Conservation (phyloP, 192 early-diverging fungal genomes). For the Neocallimastix lanati region DNA sequence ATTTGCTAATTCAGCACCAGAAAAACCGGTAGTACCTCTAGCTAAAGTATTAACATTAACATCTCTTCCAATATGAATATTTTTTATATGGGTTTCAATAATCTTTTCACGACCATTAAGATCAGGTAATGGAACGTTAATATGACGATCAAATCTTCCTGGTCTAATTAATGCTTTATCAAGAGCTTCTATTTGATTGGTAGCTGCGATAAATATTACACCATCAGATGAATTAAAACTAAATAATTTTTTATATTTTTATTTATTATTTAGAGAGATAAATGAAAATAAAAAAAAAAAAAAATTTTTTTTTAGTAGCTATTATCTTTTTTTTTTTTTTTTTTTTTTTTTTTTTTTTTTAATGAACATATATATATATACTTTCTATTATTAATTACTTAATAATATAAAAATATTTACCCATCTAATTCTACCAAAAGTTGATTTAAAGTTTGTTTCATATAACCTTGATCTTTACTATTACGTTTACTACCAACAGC, state of each 20-base stretch:
- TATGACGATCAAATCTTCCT: conserved; percentile 88
- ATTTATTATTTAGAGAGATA: too few relatives aligned
- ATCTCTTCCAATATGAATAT: conserved; percentile 44
- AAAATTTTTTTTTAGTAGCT: too few relatives aligned
- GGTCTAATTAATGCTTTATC: conserved; percentile 94
- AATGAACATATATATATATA: too few relatives aligned
- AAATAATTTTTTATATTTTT: too few relatives aligned
- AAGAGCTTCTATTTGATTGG: conserved; percentile 90
- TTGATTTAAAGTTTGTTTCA: conserved; percentile 98
- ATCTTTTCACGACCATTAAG: conserved; percentile 89
- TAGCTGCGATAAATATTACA: conserved; percentile 96
- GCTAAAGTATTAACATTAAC: conserved; percentile 75
- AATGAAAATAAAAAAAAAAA: too few relatives aligned
- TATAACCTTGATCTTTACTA: conserved; percentile 83
- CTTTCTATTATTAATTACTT: too few relatives aligned
- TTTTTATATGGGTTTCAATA: conserved; percentile 74
- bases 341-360: too few relatives aligned
- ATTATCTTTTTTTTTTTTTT: too few relatives aligned
- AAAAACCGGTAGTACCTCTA: conserved; percentile 93
- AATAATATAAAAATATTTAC: too few relatives aligned
- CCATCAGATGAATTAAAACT: conserved; percentile 82
- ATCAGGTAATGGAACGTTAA: conserved; percentile 87
- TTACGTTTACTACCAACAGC: conserved; percentile 88
- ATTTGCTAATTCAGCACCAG: conserved; percentile 95
- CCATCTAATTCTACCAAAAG: conserved; percentile 95